Evolutionary conservation across 2,329 filamentous ascomycete species (phyloP), one percentile per base, ranked within the genome.

Genomic region (Byssoonygena ceratinophila): DNA sequence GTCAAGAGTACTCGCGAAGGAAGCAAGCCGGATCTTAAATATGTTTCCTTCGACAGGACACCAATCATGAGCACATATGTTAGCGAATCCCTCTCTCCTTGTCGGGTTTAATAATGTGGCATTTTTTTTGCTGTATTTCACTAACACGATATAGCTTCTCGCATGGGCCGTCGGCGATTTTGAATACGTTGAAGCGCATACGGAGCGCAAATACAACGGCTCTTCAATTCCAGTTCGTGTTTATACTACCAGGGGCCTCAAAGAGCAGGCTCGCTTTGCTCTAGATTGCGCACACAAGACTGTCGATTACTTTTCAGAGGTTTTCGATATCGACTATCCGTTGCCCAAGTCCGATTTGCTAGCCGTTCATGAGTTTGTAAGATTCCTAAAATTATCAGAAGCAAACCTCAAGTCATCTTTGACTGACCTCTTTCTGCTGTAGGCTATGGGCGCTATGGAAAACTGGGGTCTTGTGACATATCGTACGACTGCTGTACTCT

Each of bases 391-490:
- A 5, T 32, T 54, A 16, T 14, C 44, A 20, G 39, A 36, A 1
- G 1, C 23, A 18, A 18, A 6, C 16, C n/a, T n/a, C n/a, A n/a
- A n/a, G n/a, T n/a, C n/a, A n/a, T n/a, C n/a, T 64, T 60, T 59
- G 56, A 59, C 48, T 52, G 22, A 41, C 22, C 11, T 31, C 47
- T 22, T 36, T 6, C 23, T 16, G 32, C 45, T 37, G 12, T 52
- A 71, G 68, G 67, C 71, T 8, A 70, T 70, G 66, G 85, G 86
- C 43, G 88, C 88, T 59, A 94, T 94, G 87, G 90, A 96, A 74
- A 94, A 94, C 67, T 96, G 90, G 90, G 90, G 90, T 59, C 77
- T 98, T 51, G 88, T 98, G 54, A 97, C 92, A 29, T 98, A 97
- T 73, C 81, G 89, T 59, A 94, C 91, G 9, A 97, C 91, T 9